These are phyloP conservation scores for Pseudogymnoascus verrucosus DNA, from an alignment of 2,329 filamentous ascomycete genomes.

Conservation along the genomic window DNA sequence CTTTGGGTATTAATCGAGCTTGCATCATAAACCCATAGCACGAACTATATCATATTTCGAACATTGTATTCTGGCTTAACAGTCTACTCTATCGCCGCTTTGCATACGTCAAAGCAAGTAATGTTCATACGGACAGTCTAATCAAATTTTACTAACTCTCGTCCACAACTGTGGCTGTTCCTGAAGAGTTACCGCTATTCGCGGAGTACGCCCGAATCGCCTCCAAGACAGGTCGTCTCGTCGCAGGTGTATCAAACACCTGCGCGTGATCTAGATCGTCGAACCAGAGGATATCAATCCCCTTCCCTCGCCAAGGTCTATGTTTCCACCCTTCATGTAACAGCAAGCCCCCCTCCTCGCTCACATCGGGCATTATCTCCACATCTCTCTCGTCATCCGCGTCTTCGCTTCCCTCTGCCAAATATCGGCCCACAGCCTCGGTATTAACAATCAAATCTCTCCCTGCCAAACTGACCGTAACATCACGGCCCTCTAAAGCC, in stretches of 20 bases:
- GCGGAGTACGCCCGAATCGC: conserved; percentile 24
- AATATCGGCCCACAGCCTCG: conserved; percentile 42
- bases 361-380: conserved; percentile 12
- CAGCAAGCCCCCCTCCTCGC: conserved; percentile 11
- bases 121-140: not conserved
- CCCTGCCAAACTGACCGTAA: conserved; percentile 43
- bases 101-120: not conserved
- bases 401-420: conserved; percentile 23
- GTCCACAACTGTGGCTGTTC: not conserved
- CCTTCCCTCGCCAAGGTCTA: conserved; percentile 25
- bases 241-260: conserved; percentile 36
- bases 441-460: conserved; percentile 49
- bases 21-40: not conserved
- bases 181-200: not conserved
- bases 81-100: not conserved
- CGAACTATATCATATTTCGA: not conserved
- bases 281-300: conserved; percentile 46
- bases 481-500: conserved; percentile 30
- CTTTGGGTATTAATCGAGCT: not conserved
- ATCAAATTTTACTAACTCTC: not conserved
- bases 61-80: not conserved
- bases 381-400: conserved; percentile 15
- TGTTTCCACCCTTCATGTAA: conserved; percentile 24
- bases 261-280: conserved; percentile 48
- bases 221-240: conserved; percentile 28